Evolutionary conservation across 495 filamentous ascomycete genomes (phyloP), one percentile per base, ranked within the genome.

Genomic region (Penicillium coffeae): DNA sequence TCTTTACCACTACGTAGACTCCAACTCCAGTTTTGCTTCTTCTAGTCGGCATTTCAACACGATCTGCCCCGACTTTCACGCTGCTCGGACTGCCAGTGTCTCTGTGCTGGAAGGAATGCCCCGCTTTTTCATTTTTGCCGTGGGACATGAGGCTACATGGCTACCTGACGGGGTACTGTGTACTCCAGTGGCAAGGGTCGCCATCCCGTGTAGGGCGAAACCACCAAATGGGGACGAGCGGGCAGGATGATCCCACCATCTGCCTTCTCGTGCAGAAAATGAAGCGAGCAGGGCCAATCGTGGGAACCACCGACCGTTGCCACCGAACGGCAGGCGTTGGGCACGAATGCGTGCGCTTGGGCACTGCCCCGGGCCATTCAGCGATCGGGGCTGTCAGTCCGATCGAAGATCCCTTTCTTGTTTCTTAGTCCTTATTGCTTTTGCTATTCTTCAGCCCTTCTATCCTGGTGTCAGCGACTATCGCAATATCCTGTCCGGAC

Each of bases 341-440:
- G 70, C 70, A 71, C 41, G 43, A 65, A 73, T 73, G 66, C 61
- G 64, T 70, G 68, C 54, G 46, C 52, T 73, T 73, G 66, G 68
- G 68, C 69, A 45, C 21, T 12, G 42, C 45, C 45, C 36, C 43
- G 39, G 45, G 47, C 53, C 60, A 56, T 53, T 60, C 56, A 52
- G 43, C 43, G 46, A 39, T 37, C 48, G 51, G 40, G 44, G 45
- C 25, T 52, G 59, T 60, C 59, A 57, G 52, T 52, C 37, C 21
- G 47, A 43, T 48, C 46, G 47, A 55, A 30, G 25, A 30, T 30
- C 25, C 5, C 25, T 30, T 30, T 30, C 25, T 30, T 30, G 25
- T 4, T 30, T 30, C 25, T 30, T 30, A 30, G 4, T 30, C 10
- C 25, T 30, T 30, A 5, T 30, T 30, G n/a, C 25, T 4, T 30